Evolutionary conservation across 805 yeast genomes (phyloP).

Genomic region (Pichia nakasei): DNA sequence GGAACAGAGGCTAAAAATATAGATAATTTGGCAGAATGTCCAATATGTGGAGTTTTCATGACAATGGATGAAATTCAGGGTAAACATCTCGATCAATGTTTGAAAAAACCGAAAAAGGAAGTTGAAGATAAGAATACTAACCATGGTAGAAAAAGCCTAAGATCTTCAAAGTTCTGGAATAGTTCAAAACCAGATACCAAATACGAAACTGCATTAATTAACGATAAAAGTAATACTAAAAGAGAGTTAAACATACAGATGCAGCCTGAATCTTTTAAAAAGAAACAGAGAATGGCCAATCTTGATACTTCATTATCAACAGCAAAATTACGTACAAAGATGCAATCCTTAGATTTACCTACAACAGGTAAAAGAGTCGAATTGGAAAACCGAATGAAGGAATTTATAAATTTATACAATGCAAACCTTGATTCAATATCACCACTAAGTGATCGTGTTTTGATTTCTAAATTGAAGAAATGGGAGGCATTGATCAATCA

Average conservation of each 20-base stretch:
- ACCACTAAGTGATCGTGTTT: slow-evolving; percentile 49
- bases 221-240: not conserved
- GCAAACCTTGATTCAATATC: slow-evolving; percentile 66
- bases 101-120: slow-evolving; percentile 16
- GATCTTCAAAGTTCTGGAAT: too few relatives aligned
- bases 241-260: slow-evolving; percentile 13
- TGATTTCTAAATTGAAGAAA: slow-evolving; percentile 47
- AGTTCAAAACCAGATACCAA: too few relatives aligned
- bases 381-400: slow-evolving; percentile 64
- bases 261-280: slow-evolving; percentile 16
- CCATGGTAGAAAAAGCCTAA: too few relatives aligned
- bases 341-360: slow-evolving; percentile 47
- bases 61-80: slow-evolving; percentile 47
- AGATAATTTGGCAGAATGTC: slow-evolving; percentile 45
- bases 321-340: slow-evolving; percentile 51
- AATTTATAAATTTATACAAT: slow-evolving; percentile 70
- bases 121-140: not conserved
- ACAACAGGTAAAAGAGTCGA: slow-evolving; percentile 54
- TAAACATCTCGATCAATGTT: slow-evolving; percentile 55
- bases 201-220: too few relatives aligned
- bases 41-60: slow-evolving; percentile 52
- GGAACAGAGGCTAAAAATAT: slow-evolving; percentile 8
- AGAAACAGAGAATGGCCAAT: slow-evolving; percentile 41
- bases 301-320: slow-evolving; percentile 54
- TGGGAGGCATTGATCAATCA: slow-evolving; percentile 48